phyloP scores from a whole-genome alignment of 495 filamentous ascomycete species.

The Aspergillus campestris region DNA sequence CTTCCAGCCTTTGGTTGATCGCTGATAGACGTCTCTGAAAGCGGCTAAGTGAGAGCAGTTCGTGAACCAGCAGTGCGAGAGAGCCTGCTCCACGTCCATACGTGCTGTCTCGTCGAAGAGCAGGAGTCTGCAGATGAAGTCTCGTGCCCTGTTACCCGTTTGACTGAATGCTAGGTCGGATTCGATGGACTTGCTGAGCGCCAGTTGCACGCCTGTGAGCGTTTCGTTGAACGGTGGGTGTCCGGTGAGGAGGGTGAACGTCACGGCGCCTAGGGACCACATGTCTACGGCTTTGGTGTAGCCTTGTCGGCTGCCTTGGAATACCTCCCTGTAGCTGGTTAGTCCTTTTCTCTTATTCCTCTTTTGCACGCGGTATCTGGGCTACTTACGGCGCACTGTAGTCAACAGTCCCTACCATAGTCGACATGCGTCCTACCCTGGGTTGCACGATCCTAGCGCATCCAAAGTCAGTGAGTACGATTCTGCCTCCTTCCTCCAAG shows the following conservation, averaged over 20 bases:
- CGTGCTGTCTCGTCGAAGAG: slow-evolving; percentile 41
- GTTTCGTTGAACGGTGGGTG: slow-evolving; percentile 28
- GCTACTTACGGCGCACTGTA: slow-evolving; percentile 65
- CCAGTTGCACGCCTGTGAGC: slow-evolving; percentile 7
- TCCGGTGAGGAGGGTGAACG: slow-evolving; percentile 43
- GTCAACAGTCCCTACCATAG: slow-evolving; percentile 53
- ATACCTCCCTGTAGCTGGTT: slow-evolving; percentile 39
- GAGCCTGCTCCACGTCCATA: slow-evolving; percentile 46
- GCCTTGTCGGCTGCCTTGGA: slow-evolving; percentile 22
- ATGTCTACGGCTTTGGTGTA: slow-evolving; percentile 57
- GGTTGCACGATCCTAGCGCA: slow-evolving; percentile 39
- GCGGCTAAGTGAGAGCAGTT: slow-evolving; percentile 25
- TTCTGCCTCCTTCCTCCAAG: slow-evolving; percentile 37
- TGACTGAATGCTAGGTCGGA: slow-evolving; percentile 22
- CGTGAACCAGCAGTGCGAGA: slow-evolving; percentile 53
- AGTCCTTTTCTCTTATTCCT: background rate
- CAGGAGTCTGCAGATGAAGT: slow-evolving; percentile 49
- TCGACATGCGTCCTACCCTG: slow-evolving; percentile 45
- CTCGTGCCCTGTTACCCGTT: slow-evolving; percentile 34
- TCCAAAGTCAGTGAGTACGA: slow-evolving; percentile 72
- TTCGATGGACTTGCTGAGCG: slow-evolving; percentile 22
- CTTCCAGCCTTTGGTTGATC: slow-evolving; percentile 42
- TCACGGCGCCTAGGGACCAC: slow-evolving; percentile 53
- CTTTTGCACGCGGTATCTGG: slow-evolving; percentile 9
- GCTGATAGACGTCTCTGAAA: slow-evolving; percentile 41